Conservation (phyloP, 2,329 filamentous ascomycete genomes). For the Pseudopithomyces maydicus region DNA sequence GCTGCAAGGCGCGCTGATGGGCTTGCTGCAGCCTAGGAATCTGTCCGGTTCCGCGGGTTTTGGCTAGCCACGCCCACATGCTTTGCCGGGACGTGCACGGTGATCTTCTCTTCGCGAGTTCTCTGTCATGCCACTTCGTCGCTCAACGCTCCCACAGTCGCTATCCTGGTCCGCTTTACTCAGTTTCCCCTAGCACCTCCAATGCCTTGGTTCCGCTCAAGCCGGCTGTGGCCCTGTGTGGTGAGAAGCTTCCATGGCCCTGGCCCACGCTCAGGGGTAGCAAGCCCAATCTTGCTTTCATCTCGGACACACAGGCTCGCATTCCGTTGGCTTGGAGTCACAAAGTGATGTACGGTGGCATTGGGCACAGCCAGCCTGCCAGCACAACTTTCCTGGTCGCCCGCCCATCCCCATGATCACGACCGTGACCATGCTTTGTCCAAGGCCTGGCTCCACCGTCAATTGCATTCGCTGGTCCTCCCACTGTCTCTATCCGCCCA, state of each 20-base stretch:
- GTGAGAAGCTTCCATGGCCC: slow-evolving; percentile 37
- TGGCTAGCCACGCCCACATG: slow-evolving; percentile 29
- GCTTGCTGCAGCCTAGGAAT: slow-evolving; percentile 21
- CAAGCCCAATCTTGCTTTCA: slow-evolving; percentile 16
- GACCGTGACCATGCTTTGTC: slow-evolving; percentile 30
- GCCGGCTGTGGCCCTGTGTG: slow-evolving; percentile 33
- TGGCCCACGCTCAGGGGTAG: slow-evolving; percentile 44
- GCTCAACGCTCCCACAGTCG: slow-evolving; percentile 38
- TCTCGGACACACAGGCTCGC: slow-evolving; percentile 27
- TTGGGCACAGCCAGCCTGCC: slow-evolving; percentile 27
- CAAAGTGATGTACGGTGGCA: slow-evolving; percentile 22
- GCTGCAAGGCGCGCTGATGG: slow-evolving; percentile 11
- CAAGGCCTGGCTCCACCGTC: slow-evolving; percentile 31
- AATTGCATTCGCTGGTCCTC: slow-evolving; percentile 40
- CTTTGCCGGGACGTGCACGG: slow-evolving; percentile 35
- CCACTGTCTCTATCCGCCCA: slow-evolving; percentile 45
- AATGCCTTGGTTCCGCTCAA: slow-evolving; percentile 42
- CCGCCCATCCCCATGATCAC: slow-evolving; percentile 32
- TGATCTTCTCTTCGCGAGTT: slow-evolving; percentile 41
- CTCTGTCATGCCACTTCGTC: slow-evolving; percentile 37
- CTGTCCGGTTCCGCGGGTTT: slow-evolving; percentile 34
- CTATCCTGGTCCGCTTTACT: slow-evolving; percentile 40
- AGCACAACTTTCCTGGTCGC: slow-evolving; percentile 36
- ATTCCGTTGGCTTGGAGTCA: slow-evolving; percentile 34
- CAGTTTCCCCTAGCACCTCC: slow-evolving; percentile 36